phyloP scores from a whole-genome alignment of 116 monocot species.

The Phalaenopsis hybrid region DNA sequence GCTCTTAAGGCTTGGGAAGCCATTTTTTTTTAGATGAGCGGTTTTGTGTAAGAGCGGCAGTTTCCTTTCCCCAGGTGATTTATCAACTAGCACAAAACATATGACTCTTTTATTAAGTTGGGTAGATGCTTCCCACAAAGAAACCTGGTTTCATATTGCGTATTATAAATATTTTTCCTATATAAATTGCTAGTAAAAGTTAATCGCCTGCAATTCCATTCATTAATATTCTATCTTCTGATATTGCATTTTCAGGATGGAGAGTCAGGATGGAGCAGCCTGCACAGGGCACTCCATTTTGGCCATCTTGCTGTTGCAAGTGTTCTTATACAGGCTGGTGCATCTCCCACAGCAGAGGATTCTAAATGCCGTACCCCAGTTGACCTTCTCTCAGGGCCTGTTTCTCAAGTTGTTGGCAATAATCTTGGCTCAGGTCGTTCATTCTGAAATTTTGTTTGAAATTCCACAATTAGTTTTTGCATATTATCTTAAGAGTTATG shows the following conservation, averaged over 20 bases:
- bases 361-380: slow-evolving; percentile 69
- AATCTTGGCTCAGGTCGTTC: slow-evolving; percentile 48
- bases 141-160: not conserved
- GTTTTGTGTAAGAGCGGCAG: not conserved
- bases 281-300: slow-evolving; percentile 95
- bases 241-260: slow-evolving; percentile 58
- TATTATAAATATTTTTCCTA: not conserved
- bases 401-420: slow-evolving; percentile 50
- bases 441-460: not conserved
- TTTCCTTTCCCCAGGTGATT: not conserved
- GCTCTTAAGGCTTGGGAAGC: not conserved
- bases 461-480: not conserved
- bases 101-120: not conserved
- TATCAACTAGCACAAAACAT: not conserved
- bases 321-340: slow-evolving; percentile 75
- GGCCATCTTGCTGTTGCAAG: slow-evolving; percentile 94
- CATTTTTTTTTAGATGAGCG: not conserved
- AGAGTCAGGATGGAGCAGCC: slow-evolving; percentile 95
- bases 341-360: slow-evolving; percentile 76
- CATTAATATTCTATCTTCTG: not conserved
- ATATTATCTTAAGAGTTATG: not conserved
- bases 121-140: not conserved
- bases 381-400: slow-evolving; percentile 96
- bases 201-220: not conserved
- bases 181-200: not conserved